Evolutionary conservation across 1,284 basidiomycete species (phyloP), one percentile per base, ranked within the genome.

Genomic region (Microbotryum silenes-acaulis): DNA sequence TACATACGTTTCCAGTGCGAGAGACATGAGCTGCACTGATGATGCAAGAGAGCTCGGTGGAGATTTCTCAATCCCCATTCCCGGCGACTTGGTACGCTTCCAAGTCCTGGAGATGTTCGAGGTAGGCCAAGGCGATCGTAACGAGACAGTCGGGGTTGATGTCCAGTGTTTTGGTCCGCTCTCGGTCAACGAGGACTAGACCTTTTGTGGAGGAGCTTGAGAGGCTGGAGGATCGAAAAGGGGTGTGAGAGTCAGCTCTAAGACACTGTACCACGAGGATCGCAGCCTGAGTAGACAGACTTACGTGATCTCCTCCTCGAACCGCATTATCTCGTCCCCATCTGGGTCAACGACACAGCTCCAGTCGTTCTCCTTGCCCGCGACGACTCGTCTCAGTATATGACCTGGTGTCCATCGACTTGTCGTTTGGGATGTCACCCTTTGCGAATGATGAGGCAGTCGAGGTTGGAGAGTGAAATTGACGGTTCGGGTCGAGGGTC

Each of bases 131-230:
- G 42, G 53, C 33, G 3, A 54, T 29, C 7, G 53, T 45, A 6
- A 54, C 25, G 37, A 42, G 31, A 18, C 44, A 54, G 53, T 45
- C 46, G 18, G 53, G 53, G 5, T 45, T 27, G 42, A 54, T 54
- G 25, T 44, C 53, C 12, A 46, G 16, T 42, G 46, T 25, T 18
- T 27, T 29, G 23, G 31, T 27, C 7, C 44, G 44, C 8, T 54
- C 25, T 16, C 44, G 42, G 16, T 54, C 23, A 10, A 54, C 25
- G n/a, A 33, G 16, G 16, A 54, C 9, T 4, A 25, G 4, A 0
- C 53, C 53, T 9, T 45, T 44, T 8, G 44, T 54, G 5, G 53
- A 21, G 6, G 31, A 25, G 23, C n/a, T 21, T 18, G 46, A 27
- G 42, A 54, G 42, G 21, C 53, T 54, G 53, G 12, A 42, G 12